Base-by-base conservation (phyloP, 202 grass and related monocot species). In the Hordeum pubiflorum region DNA sequence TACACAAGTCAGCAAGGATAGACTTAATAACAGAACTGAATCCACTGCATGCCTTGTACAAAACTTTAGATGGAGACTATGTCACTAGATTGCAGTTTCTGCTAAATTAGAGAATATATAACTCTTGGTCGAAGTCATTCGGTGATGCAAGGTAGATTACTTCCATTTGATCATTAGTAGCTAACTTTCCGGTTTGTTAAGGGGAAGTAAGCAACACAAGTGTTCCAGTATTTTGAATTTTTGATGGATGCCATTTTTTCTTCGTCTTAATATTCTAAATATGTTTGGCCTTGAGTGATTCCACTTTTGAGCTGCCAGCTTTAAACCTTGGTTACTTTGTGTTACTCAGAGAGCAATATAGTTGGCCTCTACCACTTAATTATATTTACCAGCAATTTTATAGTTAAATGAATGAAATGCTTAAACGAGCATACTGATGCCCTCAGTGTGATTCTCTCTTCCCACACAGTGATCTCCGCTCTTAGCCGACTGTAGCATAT, bases 371-470 rank as follows among this genome's bases (percentile, higher is more conserved):
- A 23, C 69, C 15, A 17, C 17, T 31, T 12, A 69, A 48, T 63
- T 60, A 55, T 21, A 13, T 83, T 66, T 36, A 21, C 9, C 3
- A 32, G 6, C 56, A 67, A 22, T 31, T 43, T 1, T 58, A 24
- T 77, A 46, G 20, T 54, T 76, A 20, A 68, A 21, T 46, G 22
- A 41, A 77, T 69, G 1, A 22, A 59, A 46, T 69, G 39, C 31
- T 83, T 65, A 82, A 63, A 44, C 17, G 24, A 50, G 63, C 62
- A 26, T 58, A 69, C 32, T 76, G 32, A 57, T 54, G 66, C 18
- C 33, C 9, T 38, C 18, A 12, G 63, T 21, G 2, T 18, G 71
- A 59, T 59, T 17, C 61, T 81, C 55, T 76, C 44, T 34, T 63
- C 9, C 39, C 14, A 54, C 61, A 23, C 21, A 12, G 22, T 39